phyloP scores from a whole-genome alignment of 352 stramenopile genomes.

The Pseudoperonospora humuli region DNA sequence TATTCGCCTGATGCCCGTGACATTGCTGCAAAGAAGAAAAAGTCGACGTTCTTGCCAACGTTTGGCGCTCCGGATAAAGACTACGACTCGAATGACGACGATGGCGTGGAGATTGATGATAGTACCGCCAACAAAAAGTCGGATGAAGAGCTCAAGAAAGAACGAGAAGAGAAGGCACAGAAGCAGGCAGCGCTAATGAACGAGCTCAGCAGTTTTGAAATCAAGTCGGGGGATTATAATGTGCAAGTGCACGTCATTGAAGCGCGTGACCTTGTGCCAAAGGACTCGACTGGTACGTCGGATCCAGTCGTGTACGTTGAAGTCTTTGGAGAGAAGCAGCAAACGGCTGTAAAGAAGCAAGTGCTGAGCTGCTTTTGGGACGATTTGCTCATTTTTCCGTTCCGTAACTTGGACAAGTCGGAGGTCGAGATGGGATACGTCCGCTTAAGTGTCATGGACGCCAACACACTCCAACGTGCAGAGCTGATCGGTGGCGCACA shows the following conservation, averaged over 20 bases:
- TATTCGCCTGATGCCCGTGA: constrained; percentile 40
- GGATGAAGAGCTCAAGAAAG: constrained; percentile 61
- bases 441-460: constrained; percentile 79
- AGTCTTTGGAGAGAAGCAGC: constrained; percentile 77
- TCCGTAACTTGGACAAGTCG: constrained; percentile 68
- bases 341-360: constrained; percentile 80
- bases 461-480: constrained; percentile 77
- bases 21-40: constrained; percentile 68
- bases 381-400: constrained; percentile 70
- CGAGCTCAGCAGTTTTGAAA: constrained; percentile 72
- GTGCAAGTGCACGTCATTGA: constrained; percentile 89
- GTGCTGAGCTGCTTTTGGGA: constrained; percentile 85
- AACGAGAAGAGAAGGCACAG: constrained; percentile 61
- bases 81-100: constrained; percentile 66
- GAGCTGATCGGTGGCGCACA: constrained; percentile 84
- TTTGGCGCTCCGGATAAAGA: constrained; percentile 58
- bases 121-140: constrained; percentile 42
- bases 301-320: constrained; percentile 89
- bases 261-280: constrained; percentile 78
- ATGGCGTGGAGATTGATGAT: constrained; percentile 51
- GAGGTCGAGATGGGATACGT: constrained; percentile 82
- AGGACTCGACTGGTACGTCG: constrained; percentile 82
- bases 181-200: constrained; percentile 70
- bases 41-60: constrained; percentile 41
- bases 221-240: constrained; percentile 84